A percentile compares a stretch with the other conserved stretches of the same genome.
These are phyloP conservation scores for Syzygium malaccense DNA, from an alignment of 441 rosid genomes.

Conservation along the genomic window DNA sequence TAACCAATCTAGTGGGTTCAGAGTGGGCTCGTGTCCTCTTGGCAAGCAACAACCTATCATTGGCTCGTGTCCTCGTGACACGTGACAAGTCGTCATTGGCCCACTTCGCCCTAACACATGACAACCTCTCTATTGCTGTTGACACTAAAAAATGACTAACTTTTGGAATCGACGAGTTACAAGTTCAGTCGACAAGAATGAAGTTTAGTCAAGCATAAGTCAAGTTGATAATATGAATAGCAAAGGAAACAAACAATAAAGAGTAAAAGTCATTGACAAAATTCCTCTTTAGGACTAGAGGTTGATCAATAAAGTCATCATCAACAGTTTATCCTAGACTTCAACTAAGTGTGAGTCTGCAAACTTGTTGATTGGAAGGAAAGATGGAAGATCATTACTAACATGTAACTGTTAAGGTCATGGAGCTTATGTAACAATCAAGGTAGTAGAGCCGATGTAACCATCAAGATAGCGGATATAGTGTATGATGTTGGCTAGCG, in stretches of 20 bases:
- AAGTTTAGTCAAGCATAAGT: not conserved
- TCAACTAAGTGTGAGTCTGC: not conserved
- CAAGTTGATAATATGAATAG: not conserved
- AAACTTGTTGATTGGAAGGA: not conserved
- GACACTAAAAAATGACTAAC: not conserved
- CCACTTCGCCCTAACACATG: too few species aligned
- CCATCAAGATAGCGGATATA: not conserved
- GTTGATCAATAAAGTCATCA: not conserved
- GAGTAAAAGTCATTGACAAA: not conserved
- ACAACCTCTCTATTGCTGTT: not conserved
- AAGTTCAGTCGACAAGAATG: not conserved
- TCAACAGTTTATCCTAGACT: not conserved
- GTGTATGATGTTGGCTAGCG: not conserved
- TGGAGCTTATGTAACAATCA: not conserved
- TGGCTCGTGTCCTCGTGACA: too few species aligned
- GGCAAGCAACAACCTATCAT: too few species aligned
- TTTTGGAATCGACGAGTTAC: not conserved
- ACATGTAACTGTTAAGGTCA: not conserved
- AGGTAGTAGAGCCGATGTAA: not conserved
- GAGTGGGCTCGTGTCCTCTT: too few species aligned
- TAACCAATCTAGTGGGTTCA: too few species aligned
- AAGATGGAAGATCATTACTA: not conserved
- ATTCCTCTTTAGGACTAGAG: not conserved
- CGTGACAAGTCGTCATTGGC: too few species aligned
- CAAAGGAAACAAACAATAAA: not conserved